phyloP scores from a whole-genome alignment of 2,329 filamentous ascomycete species.

The Lasiodiplodia citricola region DNA sequence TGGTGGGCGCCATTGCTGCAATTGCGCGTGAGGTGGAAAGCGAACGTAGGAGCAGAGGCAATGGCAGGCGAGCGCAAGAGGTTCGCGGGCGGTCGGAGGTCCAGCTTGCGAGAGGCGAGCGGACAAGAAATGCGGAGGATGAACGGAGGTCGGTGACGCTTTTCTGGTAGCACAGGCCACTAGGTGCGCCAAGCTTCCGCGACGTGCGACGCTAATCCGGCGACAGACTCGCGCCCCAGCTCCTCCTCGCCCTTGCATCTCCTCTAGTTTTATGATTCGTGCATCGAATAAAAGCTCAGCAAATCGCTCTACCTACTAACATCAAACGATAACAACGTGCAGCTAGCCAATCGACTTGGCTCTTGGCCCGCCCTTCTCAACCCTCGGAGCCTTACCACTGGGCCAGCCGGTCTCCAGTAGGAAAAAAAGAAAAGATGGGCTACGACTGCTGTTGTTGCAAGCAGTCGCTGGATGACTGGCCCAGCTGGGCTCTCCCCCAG shows the following conservation, averaged over 20 bases:
- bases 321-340: background rate
- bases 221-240: background rate
- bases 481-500: too few species aligned
- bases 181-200: background rate
- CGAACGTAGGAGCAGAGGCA: background rate
- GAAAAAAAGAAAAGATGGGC: background rate
- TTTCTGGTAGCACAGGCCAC: slow-evolving; percentile 19
- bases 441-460: background rate
- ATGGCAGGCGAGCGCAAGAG: background rate
- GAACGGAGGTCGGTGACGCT: slow-evolving; percentile 7
- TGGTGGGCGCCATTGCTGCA: slow-evolving; percentile 23
- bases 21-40: background rate
- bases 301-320: background rate
- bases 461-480: too few species aligned
- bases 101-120: background rate
- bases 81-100: background rate
- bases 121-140: slow-evolving; percentile 17
- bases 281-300: background rate
- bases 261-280: background rate
- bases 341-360: background rate
- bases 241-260: background rate
- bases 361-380: background rate
- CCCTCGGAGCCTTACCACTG: too few species aligned
- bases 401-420: too few species aligned
- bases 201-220: background rate